Evolutionary conservation across 2,329 filamentous ascomycete genomes (phyloP), one percentile per base, ranked within the genome.

Genomic region (Madurella fahalii): DNA sequence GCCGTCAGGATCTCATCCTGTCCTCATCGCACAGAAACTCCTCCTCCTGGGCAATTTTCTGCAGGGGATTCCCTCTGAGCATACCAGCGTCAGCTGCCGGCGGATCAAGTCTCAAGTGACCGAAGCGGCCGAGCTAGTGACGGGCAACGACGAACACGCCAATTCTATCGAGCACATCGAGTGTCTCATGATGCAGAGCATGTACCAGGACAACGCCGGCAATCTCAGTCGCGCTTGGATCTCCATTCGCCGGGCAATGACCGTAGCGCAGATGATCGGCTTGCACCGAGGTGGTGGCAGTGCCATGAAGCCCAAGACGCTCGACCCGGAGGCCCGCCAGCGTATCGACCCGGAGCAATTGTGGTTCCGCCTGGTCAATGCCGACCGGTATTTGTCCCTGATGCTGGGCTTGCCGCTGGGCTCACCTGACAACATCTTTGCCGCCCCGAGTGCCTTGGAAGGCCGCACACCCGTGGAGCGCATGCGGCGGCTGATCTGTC

Each of bases 161-260:
- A n/a, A n/a, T n/a, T 70, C 63, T 1, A 40, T 77, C 1, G 75
- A 78, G 50, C 67, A 71, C 2, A 55, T 78, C 9, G 67, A 72
- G 20, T 75, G 71, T 56, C 65, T 77, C 30, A 65, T 77, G 51
- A 55, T 77, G 1, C 74, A 77, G 55, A 64, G 63, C 8, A 49
- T 69, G 7, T 77, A 67, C 54, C 62, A 76, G 5, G 56, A 57
- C 7, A 71, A 74, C 34, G 30, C 49, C 18, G 74, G 75, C 0
- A 74, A 72, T 48, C 64, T 76, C n/a, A 68, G 72, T 11, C 66
- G 67, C 4, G 65, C 68, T 0, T 77, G 72, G 74, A 41, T 72
- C 5, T 63, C 67, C 1, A 58, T 63, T 18, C 69, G 73, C 3
- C 64, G 72, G 44, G 74, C 74, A 0, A 66, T 76, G 60, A 58